phyloP scores from a whole-genome alignment of 805 yeast species.

The Pichia thaimueangensis region DNA sequence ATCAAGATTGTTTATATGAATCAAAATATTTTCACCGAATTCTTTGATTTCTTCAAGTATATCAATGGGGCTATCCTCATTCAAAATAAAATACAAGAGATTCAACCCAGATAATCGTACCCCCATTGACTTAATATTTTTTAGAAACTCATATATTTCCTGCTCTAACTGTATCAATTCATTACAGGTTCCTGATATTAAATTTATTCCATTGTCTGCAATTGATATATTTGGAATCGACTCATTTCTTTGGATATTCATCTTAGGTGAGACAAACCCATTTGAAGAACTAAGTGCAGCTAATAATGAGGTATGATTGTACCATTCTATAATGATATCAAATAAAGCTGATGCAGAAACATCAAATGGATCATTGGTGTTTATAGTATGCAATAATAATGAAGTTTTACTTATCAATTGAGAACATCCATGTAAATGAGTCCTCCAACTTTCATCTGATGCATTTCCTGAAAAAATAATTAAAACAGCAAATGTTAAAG shows the following conservation, averaged over 20 bases:
- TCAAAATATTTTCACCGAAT: conserved; percentile 3
- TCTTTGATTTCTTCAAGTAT: not conserved
- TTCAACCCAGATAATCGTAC: conserved; percentile 10
- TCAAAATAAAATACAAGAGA: conserved; percentile 7
- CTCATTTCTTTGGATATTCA: not conserved
- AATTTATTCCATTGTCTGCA: conserved; percentile 4
- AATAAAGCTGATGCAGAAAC: conserved; percentile 7
- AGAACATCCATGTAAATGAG: conserved; percentile 12
- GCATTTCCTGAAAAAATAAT: conserved; percentile 13
- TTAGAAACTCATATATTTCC: conserved; percentile 1
- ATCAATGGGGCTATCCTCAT: not conserved
- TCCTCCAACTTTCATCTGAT: conserved; percentile 11
- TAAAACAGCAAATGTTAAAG: conserved; percentile 10
- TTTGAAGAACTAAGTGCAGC: conserved; percentile 8
- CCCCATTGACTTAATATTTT: not conserved
- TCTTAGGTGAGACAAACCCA: conserved; percentile 5
- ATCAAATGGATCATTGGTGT: conserved; percentile 1
- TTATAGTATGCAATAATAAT: not conserved
- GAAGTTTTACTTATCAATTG: conserved; percentile 8
- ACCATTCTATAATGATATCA: conserved; percentile 10
- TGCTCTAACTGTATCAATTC: not conserved
- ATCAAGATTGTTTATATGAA: not conserved
- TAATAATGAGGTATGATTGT: conserved; percentile 7
- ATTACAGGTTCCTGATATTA: conserved; percentile 9
- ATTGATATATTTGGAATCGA: conserved; percentile 1